phyloP scores from a whole-genome alignment of 352 stramenopile species.

The Phytophthora palmivora region DNA sequence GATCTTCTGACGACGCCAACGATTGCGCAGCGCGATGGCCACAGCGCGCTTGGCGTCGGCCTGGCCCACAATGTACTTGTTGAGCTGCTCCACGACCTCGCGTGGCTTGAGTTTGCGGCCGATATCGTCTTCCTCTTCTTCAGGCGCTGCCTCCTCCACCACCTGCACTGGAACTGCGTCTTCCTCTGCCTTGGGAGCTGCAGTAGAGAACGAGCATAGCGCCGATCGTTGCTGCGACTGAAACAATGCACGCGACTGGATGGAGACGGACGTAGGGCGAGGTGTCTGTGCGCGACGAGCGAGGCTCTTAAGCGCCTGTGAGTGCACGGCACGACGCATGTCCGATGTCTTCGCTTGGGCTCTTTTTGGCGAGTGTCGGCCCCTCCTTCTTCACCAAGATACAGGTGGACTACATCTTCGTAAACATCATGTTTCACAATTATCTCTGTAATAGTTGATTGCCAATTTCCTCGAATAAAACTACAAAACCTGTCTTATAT shows the following conservation, averaged over 20 bases:
- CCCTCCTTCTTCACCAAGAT: constrained; percentile 23
- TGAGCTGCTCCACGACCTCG: constrained; percentile 95
- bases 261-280: background rate
- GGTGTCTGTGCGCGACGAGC: constrained; percentile 22
- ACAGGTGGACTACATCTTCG: background rate
- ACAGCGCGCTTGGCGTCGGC: constrained; percentile 97
- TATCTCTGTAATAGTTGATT: background rate
- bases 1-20: constrained; percentile 97
- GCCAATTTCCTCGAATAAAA: no score
- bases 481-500: no score
- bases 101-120: constrained; percentile 90
- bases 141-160: constrained; percentile 36
- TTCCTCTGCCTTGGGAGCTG: constrained; percentile 41
- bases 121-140: constrained; percentile 62
- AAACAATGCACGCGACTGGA: constrained; percentile 21
- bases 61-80: constrained; percentile 99
- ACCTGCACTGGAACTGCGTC: constrained; percentile 30
- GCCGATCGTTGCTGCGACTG: constrained; percentile 3
- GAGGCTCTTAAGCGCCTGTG: constrained; percentile 53
- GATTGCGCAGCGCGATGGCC: constrained; percentile 98
- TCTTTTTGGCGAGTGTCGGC: constrained; percentile 23
- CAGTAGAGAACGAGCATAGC: constrained; percentile 43
- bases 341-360: constrained; percentile 17
- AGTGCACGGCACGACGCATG: constrained; percentile 62
- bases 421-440: constrained; percentile 9